A percentile compares a stretch with the other conserved stretches of the same genome.
These are phyloP conservation scores for Anaeromyces robustus DNA, from an alignment of 192 early-diverging fungal species.

Conservation along the genomic window DNA sequence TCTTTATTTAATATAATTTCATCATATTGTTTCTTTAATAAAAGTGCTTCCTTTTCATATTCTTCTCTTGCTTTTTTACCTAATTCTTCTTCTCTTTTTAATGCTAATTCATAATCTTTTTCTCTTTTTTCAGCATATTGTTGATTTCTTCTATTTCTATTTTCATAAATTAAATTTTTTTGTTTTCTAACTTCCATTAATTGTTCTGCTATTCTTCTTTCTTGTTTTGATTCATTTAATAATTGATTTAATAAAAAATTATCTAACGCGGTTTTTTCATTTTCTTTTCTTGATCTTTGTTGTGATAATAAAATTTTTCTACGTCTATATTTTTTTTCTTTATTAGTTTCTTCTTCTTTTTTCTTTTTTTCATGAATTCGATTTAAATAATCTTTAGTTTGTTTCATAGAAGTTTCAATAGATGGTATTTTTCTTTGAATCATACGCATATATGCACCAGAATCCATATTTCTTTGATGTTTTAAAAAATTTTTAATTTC, in stretches of 20 bases:
- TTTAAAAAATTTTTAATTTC: background rate
- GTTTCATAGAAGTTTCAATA: background rate
- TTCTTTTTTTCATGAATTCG: slow-evolving; percentile 18
- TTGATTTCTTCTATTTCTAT: slow-evolving; percentile 26
- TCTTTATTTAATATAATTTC: slow-evolving; percentile 27
- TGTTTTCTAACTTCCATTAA: slow-evolving; percentile 35
- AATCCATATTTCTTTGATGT: background rate
- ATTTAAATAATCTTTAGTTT: background rate
- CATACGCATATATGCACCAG: background rate
- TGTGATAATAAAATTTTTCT: slow-evolving; percentile 29
- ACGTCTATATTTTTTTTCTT: slow-evolving; percentile 30
- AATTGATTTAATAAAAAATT: slow-evolving; percentile 23
- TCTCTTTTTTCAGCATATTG: slow-evolving; percentile 37
- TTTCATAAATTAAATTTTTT: slow-evolving; percentile 36
- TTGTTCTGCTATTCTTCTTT: slow-evolving; percentile 42
- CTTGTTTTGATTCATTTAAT: slow-evolving; percentile 39
- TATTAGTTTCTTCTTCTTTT: slow-evolving; percentile 24
- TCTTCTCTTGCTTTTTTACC: slow-evolving; percentile 20
- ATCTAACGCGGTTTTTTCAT: slow-evolving; percentile 21
- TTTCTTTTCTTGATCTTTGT: slow-evolving; percentile 23
- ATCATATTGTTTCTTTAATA: slow-evolving; percentile 26
- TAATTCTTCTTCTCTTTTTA: slow-evolving; percentile 23
- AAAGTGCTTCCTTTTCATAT: slow-evolving; percentile 16
- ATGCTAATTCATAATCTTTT: slow-evolving; percentile 34
- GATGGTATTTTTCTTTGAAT: background rate